Conservation (phyloP, 148 eudicot species). For the Gaultheria prostrata region DNA sequence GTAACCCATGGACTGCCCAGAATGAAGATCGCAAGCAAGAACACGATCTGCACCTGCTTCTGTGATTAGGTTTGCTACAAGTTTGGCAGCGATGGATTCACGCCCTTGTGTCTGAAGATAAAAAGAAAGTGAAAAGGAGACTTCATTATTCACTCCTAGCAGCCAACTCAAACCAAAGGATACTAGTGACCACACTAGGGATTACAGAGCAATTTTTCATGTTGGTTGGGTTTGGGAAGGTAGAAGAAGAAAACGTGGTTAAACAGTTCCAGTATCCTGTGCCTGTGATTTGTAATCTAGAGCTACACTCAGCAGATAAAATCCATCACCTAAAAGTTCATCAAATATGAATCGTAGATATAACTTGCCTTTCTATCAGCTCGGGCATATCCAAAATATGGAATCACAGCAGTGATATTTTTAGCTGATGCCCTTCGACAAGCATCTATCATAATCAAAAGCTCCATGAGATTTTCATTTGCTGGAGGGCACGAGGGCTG, state of each 20-base stretch:
- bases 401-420: slow-evolving; percentile 90
- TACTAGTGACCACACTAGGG: background rate
- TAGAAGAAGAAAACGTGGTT: slow-evolving; percentile 5
- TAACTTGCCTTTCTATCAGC: slow-evolving; percentile 86
- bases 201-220: background rate
- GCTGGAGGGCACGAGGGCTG: slow-evolving; percentile 98
- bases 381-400: slow-evolving; percentile 96
- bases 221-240: background rate
- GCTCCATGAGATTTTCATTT: slow-evolving; percentile 95
- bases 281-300: background rate
- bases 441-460: slow-evolving; percentile 90
- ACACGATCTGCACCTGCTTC: slow-evolving; percentile 94
- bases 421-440: slow-evolving; percentile 97
- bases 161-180: background rate
- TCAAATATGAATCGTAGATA: background rate
- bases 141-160: background rate
- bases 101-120: slow-evolving; percentile 86
- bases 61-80: slow-evolving; percentile 87
- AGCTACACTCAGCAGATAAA: background rate
- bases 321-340: background rate
- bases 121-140: background rate
- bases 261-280: background rate
- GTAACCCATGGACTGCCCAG: slow-evolving; percentile 96
- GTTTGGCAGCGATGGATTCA: slow-evolving; percentile 91
- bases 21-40: slow-evolving; percentile 94